Evolutionary conservation across 495 filamentous ascomycete species (phyloP).

Genomic region (Annulohypoxylon moriforme): DNA sequence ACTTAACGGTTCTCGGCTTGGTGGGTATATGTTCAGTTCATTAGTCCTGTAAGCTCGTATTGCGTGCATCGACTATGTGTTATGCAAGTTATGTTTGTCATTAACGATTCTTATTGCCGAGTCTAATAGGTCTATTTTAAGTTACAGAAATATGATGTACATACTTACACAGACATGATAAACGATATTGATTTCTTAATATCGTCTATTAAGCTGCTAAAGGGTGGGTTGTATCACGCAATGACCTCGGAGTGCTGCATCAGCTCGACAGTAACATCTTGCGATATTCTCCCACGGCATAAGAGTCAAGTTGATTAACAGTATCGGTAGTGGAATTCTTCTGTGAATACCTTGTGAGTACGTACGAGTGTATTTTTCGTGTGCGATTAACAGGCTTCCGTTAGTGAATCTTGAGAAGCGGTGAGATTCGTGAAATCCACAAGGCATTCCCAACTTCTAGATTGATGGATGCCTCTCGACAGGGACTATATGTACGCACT

Average conservation of each 20-base stretch:
- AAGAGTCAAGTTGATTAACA: conserved; percentile 36
- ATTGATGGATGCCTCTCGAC: conserved; percentile 27
- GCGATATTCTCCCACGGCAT: conserved; percentile 18
- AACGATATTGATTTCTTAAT: conserved; percentile 10
- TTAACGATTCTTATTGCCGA: conserved; percentile 5
- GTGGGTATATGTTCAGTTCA: conserved; percentile 8
- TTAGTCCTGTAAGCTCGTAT: conserved; percentile 33
- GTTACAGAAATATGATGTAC: conserved; percentile 12
- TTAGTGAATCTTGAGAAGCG: conserved; percentile 21
- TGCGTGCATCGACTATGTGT: conserved; percentile 21
- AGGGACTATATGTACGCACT: conserved; percentile 33
- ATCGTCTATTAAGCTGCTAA: conserved; percentile 11
- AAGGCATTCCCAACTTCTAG: conserved; percentile 20
- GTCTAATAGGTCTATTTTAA: conserved; percentile 35
- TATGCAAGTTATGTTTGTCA: conserved; percentile 20
- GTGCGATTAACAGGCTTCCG: conserved; percentile 8
- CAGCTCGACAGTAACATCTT: conserved; percentile 22
- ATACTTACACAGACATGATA: conserved; percentile 10
- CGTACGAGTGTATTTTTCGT: neutral
- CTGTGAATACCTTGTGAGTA: conserved; percentile 2
- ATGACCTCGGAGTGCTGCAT: conserved; percentile 8
- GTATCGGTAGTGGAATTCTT: conserved; percentile 15
- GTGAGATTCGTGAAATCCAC: conserved; percentile 26
- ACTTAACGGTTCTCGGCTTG: conserved; percentile 14
- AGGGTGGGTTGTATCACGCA: conserved; percentile 37